A percentile compares a stretch with the other conserved stretches of the same genome.
These are phyloP conservation scores for Xylariales sp. DNA, from an alignment of 2,329 filamentous ascomycete species.

Conservation along the genomic window DNA sequence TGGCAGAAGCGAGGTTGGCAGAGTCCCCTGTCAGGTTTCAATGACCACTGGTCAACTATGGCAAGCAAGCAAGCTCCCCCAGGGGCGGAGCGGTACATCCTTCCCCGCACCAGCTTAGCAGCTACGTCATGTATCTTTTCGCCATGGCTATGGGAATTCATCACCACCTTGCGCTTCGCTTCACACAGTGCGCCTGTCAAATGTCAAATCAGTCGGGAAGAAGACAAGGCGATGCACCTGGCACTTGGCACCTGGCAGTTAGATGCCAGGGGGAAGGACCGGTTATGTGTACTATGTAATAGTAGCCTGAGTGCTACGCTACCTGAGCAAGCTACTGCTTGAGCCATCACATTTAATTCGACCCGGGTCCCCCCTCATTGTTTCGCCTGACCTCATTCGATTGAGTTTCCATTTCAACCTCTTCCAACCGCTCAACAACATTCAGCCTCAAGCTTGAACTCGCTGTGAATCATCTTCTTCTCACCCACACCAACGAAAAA, in stretches of 20 bases:
- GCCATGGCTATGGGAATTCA: too few species aligned
- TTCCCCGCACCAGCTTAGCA: constrained; percentile 18
- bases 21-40: too few species aligned
- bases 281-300: too few species aligned
- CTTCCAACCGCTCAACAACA: neutral
- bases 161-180: neutral
- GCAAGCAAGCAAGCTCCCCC: neutral
- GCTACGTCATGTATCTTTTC: constrained; percentile 25
- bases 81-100: constrained; percentile 7
- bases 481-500: neutral
- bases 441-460: too few species aligned
- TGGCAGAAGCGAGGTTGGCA: too few species aligned
- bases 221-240: neutral
- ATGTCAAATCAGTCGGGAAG: too few species aligned
- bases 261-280: neutral
- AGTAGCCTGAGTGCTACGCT: too few species aligned
- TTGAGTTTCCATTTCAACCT: neutral
- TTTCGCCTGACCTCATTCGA: constrained; percentile 2
- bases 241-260: neutral
- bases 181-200: too few species aligned
- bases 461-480: neutral
- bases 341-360: neutral
- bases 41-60: neutral
- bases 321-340: too few species aligned
- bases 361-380: neutral